Conservation (phyloP, 768 basidiomycete genomes). For the Tylopilus vinaceipallidus region DNA sequence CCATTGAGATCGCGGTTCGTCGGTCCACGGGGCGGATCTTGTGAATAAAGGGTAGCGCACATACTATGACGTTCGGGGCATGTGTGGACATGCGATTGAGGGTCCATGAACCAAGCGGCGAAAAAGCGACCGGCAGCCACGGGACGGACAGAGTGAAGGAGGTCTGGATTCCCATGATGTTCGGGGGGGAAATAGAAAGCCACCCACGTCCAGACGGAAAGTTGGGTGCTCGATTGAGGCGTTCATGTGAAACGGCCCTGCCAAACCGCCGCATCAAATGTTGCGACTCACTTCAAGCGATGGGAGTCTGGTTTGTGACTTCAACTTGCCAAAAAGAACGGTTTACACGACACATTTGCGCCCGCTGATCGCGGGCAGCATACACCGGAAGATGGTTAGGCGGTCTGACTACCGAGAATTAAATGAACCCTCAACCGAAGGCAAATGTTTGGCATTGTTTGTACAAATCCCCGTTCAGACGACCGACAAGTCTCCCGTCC, state of each 20-base stretch:
- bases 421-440: background rate
- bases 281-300: slow-evolving; percentile 7
- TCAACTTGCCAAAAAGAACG: background rate
- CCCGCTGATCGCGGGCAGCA: background rate
- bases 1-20: slow-evolving; percentile 8
- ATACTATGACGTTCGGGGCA: slow-evolving; percentile 16
- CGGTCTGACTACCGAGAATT: background rate
- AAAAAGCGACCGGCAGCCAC: slow-evolving; percentile 9
- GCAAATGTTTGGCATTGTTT: slow-evolving; percentile 13
- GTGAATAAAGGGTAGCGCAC: slow-evolving; percentile 20
- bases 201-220: slow-evolving; percentile 7
- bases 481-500: background rate
- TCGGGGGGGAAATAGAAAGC: slow-evolving; percentile 4
- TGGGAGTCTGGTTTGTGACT: background rate
- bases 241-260: slow-evolving; percentile 14
- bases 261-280: background rate
- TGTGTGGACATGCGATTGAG: background rate
- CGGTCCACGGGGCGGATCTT: slow-evolving; percentile 23
- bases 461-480: background rate
- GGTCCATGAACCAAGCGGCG: slow-evolving; percentile 15
- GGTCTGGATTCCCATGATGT: slow-evolving; percentile 15
- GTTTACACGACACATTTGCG: background rate
- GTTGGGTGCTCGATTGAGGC: slow-evolving; percentile 13
- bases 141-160: slow-evolving; percentile 9
- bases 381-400: background rate